Percentiles rank a stretch among this genome's conserved stretches.
Evolutionary conservation across 306 rosid genomes (phyloP).

Genomic region (Pyrus bretschneideri): DNA sequence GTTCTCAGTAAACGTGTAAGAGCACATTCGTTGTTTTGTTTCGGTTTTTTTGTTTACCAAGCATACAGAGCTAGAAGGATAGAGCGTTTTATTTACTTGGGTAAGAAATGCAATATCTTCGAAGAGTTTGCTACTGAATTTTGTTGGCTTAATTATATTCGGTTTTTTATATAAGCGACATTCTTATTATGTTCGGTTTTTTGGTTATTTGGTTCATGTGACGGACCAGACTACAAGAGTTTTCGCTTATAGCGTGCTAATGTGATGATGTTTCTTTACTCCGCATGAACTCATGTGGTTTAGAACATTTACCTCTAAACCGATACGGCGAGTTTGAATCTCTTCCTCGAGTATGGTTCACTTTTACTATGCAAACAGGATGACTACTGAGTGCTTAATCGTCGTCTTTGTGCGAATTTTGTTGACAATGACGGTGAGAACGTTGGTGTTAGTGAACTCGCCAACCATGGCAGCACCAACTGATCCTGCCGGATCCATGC

Average conservation of each 20-base stretch:
- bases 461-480: too few relatives aligned
- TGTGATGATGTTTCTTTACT: too few relatives aligned
- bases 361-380: background rate
- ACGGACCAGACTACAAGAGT: background rate
- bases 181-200: background rate
- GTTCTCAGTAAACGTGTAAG: background rate
- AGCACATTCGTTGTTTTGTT: background rate
- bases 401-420: too few relatives aligned
- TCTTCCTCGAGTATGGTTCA: background rate
- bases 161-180: background rate
- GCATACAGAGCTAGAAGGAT: background rate
- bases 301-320: background rate
- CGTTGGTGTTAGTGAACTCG: too few relatives aligned
- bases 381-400: too few relatives aligned
- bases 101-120: background rate
- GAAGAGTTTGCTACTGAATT: background rate
- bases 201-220: background rate
- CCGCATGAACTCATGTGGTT: background rate
- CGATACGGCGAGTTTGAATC: background rate
- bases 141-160: background rate
- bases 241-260: background rate
- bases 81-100: background rate
- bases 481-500: too few relatives aligned
- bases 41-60: background rate
- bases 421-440: too few relatives aligned